A percentile compares a stretch with the other conserved stretches of the same genome.
phyloP scores from a whole-genome alignment of 2,329 filamentous ascomycete genomes.

The Akanthomyces uredinophilus region DNA sequence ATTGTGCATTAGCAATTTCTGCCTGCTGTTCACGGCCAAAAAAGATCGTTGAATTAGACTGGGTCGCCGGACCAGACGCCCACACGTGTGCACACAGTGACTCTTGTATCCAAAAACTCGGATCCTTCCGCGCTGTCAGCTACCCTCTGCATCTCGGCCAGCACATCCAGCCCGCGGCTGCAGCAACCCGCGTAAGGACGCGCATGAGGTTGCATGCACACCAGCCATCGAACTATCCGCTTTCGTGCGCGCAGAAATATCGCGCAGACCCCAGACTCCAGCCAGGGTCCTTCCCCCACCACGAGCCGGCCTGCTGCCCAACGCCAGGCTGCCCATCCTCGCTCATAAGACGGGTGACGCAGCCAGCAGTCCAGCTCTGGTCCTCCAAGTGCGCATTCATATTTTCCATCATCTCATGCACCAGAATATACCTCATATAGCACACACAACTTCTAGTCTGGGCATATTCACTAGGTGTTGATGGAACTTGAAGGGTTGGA shows the following conservation, averaged over 20 bases:
- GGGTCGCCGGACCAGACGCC: background rate
- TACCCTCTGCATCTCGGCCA: background rate
- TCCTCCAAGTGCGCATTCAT: background rate
- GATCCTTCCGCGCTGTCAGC: background rate
- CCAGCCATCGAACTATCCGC: background rate
- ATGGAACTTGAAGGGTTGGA: background rate
- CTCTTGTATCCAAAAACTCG: background rate
- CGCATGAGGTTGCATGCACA: background rate
- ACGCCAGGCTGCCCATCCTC: background rate
- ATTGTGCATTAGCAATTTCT: background rate
- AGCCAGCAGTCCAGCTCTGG: background rate
- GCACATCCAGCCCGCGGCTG: background rate
- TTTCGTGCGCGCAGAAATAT: slow-evolving; percentile 8
- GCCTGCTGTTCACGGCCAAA: background rate
- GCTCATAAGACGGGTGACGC: background rate
- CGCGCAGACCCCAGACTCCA: slow-evolving; percentile 3
- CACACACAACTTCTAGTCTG: background rate
- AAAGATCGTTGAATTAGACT: background rate
- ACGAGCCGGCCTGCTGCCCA: slow-evolving; percentile 3
- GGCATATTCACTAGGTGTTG: background rate
- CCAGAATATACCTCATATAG: background rate
- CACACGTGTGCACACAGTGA: slow-evolving; percentile 8
- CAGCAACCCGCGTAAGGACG: background rate
- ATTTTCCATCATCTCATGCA: background rate
- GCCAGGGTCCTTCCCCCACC: background rate